Conservation (phyloP, 805 yeast genomes). For the Yarrowia divulgata region DNA sequence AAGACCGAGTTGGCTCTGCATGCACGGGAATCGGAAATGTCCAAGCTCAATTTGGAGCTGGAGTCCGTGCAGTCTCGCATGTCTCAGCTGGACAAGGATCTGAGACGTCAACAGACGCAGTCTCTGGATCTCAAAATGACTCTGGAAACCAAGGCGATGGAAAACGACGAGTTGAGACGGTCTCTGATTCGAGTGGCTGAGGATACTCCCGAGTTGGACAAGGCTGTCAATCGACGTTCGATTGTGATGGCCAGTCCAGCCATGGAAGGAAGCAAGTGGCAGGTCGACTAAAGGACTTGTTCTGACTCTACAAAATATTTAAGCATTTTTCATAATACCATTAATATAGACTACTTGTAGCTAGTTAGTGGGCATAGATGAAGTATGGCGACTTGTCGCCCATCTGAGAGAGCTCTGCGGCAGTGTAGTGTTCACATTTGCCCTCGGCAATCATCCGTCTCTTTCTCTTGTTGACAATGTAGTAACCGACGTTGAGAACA, state of each 20-base stretch:
- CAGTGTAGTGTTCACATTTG: background rate
- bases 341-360: background rate
- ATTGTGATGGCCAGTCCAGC: constrained; percentile 36
- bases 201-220: constrained; percentile 36
- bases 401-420: constrained; percentile 19
- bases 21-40: constrained; percentile 43
- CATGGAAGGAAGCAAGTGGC: constrained; percentile 37
- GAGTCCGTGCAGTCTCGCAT: constrained; percentile 46
- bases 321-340: constrained; percentile 11
- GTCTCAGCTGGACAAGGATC: constrained; percentile 45
- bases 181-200: constrained; percentile 47
- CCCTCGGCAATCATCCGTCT: constrained; percentile 20
- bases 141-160: constrained; percentile 51
- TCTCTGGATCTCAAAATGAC: constrained; percentile 49
- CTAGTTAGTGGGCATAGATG: background rate
- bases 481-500: constrained; percentile 5
- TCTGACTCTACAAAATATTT: constrained; percentile 19
- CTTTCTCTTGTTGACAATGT: constrained; percentile 16
- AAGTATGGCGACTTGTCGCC: constrained; percentile 36
- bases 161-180: constrained; percentile 49
- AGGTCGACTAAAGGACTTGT: background rate
- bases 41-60: constrained; percentile 48
- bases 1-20: constrained; percentile 38
- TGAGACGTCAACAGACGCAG: constrained; percentile 44
- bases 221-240: constrained; percentile 24